Evolutionary conservation across 495 filamentous ascomycete species (phyloP).

Genomic region (Hyaloscypha variabilis): DNA sequence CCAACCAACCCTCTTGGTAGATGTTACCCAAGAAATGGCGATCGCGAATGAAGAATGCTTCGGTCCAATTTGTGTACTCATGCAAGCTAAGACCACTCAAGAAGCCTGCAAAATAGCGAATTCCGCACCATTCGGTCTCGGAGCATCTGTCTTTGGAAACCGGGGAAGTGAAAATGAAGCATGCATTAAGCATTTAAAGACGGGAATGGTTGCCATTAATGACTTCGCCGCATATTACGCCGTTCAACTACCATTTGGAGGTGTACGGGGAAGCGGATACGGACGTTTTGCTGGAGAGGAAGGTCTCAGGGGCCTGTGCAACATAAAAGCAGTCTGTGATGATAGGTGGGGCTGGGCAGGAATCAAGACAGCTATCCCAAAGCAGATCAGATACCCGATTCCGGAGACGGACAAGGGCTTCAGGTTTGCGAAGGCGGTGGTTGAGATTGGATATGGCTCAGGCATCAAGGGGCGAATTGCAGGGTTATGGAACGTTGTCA

Average conservation of each 20-base stretch:
- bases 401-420: constrained; percentile 52
- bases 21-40: constrained; percentile 77
- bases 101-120: constrained; percentile 75
- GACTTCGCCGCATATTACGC: constrained; percentile 94
- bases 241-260: constrained; percentile 91
- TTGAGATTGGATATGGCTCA: constrained; percentile 55
- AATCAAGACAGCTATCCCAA: constrained; percentile 76
- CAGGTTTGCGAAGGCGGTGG: constrained; percentile 56
- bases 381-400: constrained; percentile 79
- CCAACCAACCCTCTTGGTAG: constrained; percentile 81
- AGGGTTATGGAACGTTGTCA: constrained; percentile 24
- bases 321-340: constrained; percentile 80
- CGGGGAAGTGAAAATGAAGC: constrained; percentile 46
- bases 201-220: constrained; percentile 91
- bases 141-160: constrained; percentile 79
- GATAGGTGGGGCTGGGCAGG: constrained; percentile 67
- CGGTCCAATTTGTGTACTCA: constrained; percentile 83
- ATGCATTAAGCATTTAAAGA: constrained; percentile 69
- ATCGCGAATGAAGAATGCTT: constrained; percentile 93
- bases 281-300: constrained; percentile 92
- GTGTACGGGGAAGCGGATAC: constrained; percentile 84
- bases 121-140: constrained; percentile 75
- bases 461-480: constrained; percentile 9
- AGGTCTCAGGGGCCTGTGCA: constrained; percentile 81
- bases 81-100: constrained; percentile 64